Conservation (phyloP, 257 asterid genomes). For the Solanum ossicruentum region DNA sequence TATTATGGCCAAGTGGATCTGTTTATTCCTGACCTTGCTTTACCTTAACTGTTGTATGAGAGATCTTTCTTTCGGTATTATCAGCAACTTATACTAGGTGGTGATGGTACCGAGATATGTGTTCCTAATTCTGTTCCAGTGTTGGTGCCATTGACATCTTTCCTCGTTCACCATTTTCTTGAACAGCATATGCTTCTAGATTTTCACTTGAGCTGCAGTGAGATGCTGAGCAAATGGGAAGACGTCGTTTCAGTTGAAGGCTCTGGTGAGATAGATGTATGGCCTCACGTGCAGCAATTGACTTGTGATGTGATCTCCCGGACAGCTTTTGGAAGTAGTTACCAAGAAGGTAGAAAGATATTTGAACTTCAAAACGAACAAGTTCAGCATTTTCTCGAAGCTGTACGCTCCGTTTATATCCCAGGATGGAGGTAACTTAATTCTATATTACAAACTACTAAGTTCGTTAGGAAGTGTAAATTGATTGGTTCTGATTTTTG, state of each 20-base stretch:
- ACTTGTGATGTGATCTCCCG: constrained; percentile 31
- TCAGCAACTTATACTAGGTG: neutral
- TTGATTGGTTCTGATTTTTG: too few relatives aligned
- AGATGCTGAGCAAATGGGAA: constrained; percentile 11
- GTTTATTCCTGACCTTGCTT: neutral
- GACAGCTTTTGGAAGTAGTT: constrained; percentile 41
- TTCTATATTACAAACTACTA: too few relatives aligned
- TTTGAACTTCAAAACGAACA: constrained; percentile 24
- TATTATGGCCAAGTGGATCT: neutral
- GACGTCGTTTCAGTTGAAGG: neutral
- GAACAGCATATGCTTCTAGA: constrained; percentile 33
- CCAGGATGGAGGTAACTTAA: neutral
- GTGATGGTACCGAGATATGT: neutral
- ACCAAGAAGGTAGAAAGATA: constrained; percentile 33
- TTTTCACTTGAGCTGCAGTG: constrained; percentile 17
- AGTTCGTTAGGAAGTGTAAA: too few relatives aligned
- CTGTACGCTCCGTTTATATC: neutral
- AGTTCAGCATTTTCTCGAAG: neutral
- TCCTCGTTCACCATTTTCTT: neutral
- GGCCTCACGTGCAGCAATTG: constrained; percentile 26
- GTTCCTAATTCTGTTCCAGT: neutral
- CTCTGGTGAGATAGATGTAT: constrained; percentile 5
- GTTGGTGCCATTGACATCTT: neutral
- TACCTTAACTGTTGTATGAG: neutral
- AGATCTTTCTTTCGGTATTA: neutral